phyloP scores from a whole-genome alignment of 1,139 yeast species.

The Lodderomyces margitis region DNA sequence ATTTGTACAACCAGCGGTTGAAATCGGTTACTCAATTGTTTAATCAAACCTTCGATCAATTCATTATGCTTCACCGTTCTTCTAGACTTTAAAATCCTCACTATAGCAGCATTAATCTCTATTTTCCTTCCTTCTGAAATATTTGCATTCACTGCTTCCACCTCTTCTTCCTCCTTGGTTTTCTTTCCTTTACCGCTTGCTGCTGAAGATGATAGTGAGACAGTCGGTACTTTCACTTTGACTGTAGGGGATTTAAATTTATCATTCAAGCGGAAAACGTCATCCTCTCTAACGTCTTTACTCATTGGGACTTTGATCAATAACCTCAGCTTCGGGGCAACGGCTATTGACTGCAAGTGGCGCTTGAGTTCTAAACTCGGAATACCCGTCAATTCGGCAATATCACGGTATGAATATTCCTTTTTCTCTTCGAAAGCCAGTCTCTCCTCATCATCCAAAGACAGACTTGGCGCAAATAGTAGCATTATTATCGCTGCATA shows the following conservation, averaged over 20 bases:
- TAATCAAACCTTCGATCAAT: conserved; percentile 62
- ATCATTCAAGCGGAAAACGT: conserved; percentile 66
- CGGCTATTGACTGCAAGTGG: conserved; percentile 80
- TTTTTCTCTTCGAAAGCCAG: conserved; percentile 45
- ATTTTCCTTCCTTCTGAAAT: conserved; percentile 48
- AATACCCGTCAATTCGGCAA: conserved; percentile 64
- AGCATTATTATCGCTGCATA: conserved; percentile 76
- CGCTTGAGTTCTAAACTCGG: conserved; percentile 72
- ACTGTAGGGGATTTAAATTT: conserved; percentile 69
- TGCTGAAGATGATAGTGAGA: conserved; percentile 33
- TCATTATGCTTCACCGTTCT: conserved; percentile 62
- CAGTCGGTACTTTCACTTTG: conserved; percentile 77
- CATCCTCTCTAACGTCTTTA: conserved; percentile 63
- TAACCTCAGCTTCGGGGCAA: conserved; percentile 78
- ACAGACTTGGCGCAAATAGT: conserved; percentile 60
- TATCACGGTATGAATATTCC: conserved; percentile 53
- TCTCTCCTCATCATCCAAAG: conserved; percentile 39
- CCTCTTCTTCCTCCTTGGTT: conserved; percentile 39
- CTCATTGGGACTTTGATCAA: conserved; percentile 73
- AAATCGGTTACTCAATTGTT: conserved; percentile 63
- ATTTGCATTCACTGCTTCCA: conserved; percentile 32
- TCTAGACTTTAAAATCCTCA: conserved; percentile 80
- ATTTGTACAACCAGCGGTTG: conserved; percentile 66
- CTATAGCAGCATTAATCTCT: conserved; percentile 85
- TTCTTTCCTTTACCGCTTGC: conserved; percentile 27